Base-by-base conservation (phyloP, 176 grass and related monocot species). In the Aechmea fasciata region DNA sequence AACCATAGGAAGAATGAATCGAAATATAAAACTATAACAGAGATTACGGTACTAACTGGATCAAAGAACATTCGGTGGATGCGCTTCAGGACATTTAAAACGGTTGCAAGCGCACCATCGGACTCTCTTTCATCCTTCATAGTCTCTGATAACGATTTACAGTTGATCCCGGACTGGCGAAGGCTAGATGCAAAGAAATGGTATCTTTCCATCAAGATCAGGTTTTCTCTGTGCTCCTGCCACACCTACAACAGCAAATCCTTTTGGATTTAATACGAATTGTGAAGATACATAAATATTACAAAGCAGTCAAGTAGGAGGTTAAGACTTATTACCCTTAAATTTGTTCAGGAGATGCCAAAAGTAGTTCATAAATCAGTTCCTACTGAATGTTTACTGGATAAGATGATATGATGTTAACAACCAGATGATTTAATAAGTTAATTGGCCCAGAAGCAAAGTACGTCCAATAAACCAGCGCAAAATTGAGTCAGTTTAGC, bases 201-300 rank as follows among this genome's bases (percentile, higher is more conserved):
- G 74, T 93, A 97, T 74, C 84, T 90, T 73, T 93, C 94, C 87
- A 99, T 93, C 50, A 90, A 71, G 82, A 99, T 88, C n/a, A 99
- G 75, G 48, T 99, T 99, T 41, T 90, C 89, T 69, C 83, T 99
- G 78, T 99, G 94, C 51, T 81, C 90, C 70, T 90, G 84, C 89
- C 94, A 99, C 15, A 99, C 89, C 94, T 97, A 71, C 49, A 74
- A 51, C 62, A 41, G 1, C 0, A 62, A 14, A 11, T 48, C 23
- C 68, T 63, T 64, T 66, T 47, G 47, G 13, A 25, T 64, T 64
- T 61, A 41, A 2, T 13, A 69, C 13, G 10, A 61, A 57, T 72
- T 47, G 23, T 23, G 51, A 19, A 81, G 14, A 74, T 23, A 65
- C 52, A 66, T 19, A 33, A 65, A 54, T 29, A 64, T 69, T 24